Evolutionary conservation across 805 yeast species (phyloP).

Genomic region (Candida chilensis): DNA sequence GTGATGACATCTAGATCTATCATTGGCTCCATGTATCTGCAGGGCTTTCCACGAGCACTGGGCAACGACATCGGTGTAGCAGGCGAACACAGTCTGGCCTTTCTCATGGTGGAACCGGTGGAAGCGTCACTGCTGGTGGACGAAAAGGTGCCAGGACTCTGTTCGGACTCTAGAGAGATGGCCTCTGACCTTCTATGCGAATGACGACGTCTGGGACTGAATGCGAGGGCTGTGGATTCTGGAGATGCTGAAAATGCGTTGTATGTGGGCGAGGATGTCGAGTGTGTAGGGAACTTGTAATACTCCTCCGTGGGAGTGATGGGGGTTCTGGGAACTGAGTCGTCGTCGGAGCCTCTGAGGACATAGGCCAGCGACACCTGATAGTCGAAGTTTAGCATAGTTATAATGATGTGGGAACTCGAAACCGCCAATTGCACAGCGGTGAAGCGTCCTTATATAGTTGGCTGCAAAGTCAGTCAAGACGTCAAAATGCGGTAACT

Average conservation of each 20-base stretch:
- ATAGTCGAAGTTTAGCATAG: background rate
- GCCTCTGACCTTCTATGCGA: slow-evolving; percentile 1
- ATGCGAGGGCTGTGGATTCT: too few relatives aligned
- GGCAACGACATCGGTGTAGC: background rate
- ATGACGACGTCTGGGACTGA: background rate
- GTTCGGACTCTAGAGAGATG: background rate
- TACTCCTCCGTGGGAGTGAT: background rate
- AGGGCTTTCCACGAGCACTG: too few relatives aligned
- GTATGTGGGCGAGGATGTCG: background rate
- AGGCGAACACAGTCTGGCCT: background rate
- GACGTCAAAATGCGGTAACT: too few relatives aligned
- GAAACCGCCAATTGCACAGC: too few relatives aligned
- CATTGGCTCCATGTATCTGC: background rate
- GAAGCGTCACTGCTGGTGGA: background rate
- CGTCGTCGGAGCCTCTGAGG: background rate
- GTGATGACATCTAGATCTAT: background rate
- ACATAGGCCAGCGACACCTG: background rate
- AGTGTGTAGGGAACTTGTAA: background rate
- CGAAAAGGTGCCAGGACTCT: background rate
- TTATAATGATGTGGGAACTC: background rate
- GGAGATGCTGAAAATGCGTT: too few relatives aligned
- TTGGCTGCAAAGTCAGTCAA: too few relatives aligned
- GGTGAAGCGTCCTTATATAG: too few relatives aligned
- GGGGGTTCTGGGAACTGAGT: background rate
- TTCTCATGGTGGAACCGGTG: background rate